Evolutionary conservation across 2,329 filamentous ascomycete genomes (phyloP).

Genomic region (Colletotrichum musicola): DNA sequence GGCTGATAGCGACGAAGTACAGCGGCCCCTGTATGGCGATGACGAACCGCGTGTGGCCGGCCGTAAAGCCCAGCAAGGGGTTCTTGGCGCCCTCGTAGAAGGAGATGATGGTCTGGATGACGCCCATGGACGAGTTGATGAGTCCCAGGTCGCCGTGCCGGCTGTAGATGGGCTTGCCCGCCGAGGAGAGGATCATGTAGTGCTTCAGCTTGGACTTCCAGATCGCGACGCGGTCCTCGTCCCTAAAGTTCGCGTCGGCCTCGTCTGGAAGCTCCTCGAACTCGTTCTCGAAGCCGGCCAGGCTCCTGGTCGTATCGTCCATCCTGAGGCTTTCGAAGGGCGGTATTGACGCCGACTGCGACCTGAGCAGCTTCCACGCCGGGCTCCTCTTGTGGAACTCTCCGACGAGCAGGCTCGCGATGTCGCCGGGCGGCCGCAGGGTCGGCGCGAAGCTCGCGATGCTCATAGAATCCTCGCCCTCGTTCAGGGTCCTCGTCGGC

Average conservation of each 20-base stretch:
- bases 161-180: conserved; percentile 97
- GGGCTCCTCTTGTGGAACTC: conserved; percentile 75
- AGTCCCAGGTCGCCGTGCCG: conserved; percentile 91
- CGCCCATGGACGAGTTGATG: conserved; percentile 93
- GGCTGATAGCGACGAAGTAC: conserved; percentile 93
- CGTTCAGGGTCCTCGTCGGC: conserved; percentile 54
- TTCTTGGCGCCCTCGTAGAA: conserved; percentile 90
- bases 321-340: conserved; percentile 69
- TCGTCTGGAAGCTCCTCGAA: conserved; percentile 80
- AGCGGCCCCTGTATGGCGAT: conserved; percentile 87
- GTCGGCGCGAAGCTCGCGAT: conserved; percentile 76
- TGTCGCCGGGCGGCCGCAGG: conserved; percentile 74
- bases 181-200: conserved; percentile 95
- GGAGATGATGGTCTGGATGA: conserved; percentile 97
- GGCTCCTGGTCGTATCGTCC: conserved; percentile 60
- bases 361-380: conserved; percentile 76
- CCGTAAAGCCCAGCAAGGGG: conserved; percentile 84
- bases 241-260: conserved; percentile 54
- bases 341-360: conserved; percentile 70
- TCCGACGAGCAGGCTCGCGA: conserved; percentile 84
- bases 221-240: conserved; percentile 72
- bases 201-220: conserved; percentile 98
- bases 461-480: conserved; percentile 74
- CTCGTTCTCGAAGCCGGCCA: conserved; percentile 79
- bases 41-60: conserved; percentile 88